phyloP scores from a whole-genome alignment of 805 yeast genomes.

The Candida sithepensis region DNA sequence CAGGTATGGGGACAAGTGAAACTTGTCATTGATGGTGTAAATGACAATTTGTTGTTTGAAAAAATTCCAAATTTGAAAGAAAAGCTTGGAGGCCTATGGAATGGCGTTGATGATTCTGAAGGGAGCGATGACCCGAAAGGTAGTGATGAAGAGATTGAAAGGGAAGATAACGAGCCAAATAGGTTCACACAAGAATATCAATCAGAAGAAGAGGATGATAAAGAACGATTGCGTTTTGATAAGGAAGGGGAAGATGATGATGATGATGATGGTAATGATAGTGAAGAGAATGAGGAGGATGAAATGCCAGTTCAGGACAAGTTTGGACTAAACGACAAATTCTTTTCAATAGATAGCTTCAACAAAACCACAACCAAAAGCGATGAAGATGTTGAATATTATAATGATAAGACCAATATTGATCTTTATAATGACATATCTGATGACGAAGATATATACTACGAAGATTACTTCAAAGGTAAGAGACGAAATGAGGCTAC shows the following conservation, averaged over 20 bases:
- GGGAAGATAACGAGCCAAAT: no score
- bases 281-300: slow-evolving; percentile 21
- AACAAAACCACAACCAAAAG: slow-evolving; percentile 42
- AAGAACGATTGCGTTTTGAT: no score
- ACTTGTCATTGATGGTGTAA: slow-evolving; percentile 75
- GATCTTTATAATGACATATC: slow-evolving; percentile 16
- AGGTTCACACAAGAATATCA: no score
- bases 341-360: slow-evolving; percentile 74
- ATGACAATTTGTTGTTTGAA: slow-evolving; percentile 56
- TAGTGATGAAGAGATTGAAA: no score
- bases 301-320: slow-evolving; percentile 34
- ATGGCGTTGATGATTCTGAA: slow-evolving; percentile 20
- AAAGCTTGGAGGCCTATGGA: slow-evolving; percentile 22
- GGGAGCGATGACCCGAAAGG: no score
- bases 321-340: slow-evolving; percentile 67
- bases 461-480: slow-evolving; percentile 10
- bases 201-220: no score
- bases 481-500: slow-evolving; percentile 8
- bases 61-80: slow-evolving; percentile 51
- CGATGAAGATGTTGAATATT: slow-evolving; percentile 41
- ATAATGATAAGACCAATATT: slow-evolving; percentile 37
- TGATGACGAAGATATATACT: slow-evolving; percentile 10
- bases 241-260: slow-evolving; percentile 24
- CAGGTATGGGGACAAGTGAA: slow-evolving; percentile 95
- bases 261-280: slow-evolving; percentile 31